These are phyloP conservation scores for Sporobolomyces roseus DNA, from an alignment of 768 basidiomycete genomes.

Conservation along the genomic window DNA sequence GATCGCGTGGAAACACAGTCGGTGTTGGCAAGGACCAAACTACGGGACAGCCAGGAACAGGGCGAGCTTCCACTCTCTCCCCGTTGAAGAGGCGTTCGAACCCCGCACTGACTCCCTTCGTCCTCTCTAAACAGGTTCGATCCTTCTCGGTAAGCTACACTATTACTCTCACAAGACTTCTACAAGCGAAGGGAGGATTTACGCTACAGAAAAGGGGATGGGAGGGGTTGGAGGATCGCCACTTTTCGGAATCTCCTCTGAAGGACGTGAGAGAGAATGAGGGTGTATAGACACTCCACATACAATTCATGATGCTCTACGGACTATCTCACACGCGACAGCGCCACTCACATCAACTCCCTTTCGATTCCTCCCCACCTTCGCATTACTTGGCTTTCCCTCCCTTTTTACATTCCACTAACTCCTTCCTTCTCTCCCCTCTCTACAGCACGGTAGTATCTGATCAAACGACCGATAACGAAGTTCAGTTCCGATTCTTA, in stretches of 20 bases:
- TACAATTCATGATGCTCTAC: too few species aligned
- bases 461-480: not conserved
- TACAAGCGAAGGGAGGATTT: too few species aligned
- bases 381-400: too few species aligned
- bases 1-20: too few species aligned
- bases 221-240: not conserved
- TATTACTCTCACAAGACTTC: too few species aligned
- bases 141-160: slow-evolving; percentile 16
- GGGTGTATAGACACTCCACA: too few species aligned
- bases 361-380: too few species aligned
- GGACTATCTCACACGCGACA: too few species aligned
- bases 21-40: slow-evolving; percentile 33
- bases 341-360: too few species aligned
- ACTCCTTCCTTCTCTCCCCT: not conserved
- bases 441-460: not conserved
- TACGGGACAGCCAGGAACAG: slow-evolving; percentile 15
- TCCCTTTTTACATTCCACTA: too few species aligned
- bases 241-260: slow-evolving; percentile 3
- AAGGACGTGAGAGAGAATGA: too few species aligned
- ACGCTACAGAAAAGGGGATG: too few species aligned
- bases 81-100: not conserved
- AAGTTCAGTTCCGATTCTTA: slow-evolving; percentile 13
- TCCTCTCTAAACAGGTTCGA: slow-evolving; percentile 12
- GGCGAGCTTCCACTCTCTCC: not conserved
- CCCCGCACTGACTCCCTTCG: not conserved